Conservation (phyloP, 192 early-diverging fungal genomes). For the Linnemannia schmuckeri region DNA sequence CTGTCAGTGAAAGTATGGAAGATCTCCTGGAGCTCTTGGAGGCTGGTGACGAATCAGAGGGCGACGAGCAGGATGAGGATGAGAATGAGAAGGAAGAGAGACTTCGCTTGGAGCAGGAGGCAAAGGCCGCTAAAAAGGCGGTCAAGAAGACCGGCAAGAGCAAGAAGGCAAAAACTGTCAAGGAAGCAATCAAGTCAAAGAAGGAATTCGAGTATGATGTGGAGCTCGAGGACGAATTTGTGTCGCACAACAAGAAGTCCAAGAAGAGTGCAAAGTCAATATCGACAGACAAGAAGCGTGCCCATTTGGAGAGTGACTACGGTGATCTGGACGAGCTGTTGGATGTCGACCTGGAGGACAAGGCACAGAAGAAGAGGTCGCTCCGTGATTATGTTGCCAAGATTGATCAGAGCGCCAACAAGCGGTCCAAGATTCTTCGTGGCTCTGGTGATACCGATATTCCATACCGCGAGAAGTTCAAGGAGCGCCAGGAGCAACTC, state of each 20-base stretch:
- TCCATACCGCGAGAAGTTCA: slow-evolving; percentile 77
- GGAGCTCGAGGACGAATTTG: slow-evolving; percentile 52
- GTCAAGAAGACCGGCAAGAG: slow-evolving; percentile 42
- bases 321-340: slow-evolving; percentile 82
- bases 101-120: slow-evolving; percentile 15
- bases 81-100: slow-evolving; percentile 27
- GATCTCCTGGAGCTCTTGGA: slow-evolving; percentile 63
- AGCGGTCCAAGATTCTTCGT: slow-evolving; percentile 57
- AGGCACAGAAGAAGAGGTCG: slow-evolving; percentile 72
- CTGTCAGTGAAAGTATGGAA: slow-evolving; percentile 59
- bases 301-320: slow-evolving; percentile 69
- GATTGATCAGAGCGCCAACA: slow-evolving; percentile 68
- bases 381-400: slow-evolving; percentile 73
- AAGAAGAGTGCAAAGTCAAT: slow-evolving; percentile 50
- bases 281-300: slow-evolving; percentile 35
- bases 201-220: slow-evolving; percentile 46
- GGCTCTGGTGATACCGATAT: slow-evolving; percentile 83
- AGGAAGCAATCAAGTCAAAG: slow-evolving; percentile 12
- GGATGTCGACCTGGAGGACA: slow-evolving; percentile 86
- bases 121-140: slow-evolving; percentile 46
- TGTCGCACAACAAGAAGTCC: slow-evolving; percentile 52
- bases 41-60: slow-evolving; percentile 56
- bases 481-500: slow-evolving; percentile 53
- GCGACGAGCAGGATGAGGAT: slow-evolving; percentile 31
- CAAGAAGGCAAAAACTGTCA: slow-evolving; percentile 27